Conservation (phyloP, 768 basidiomycete genomes). For the Mycena floridula region DNA sequence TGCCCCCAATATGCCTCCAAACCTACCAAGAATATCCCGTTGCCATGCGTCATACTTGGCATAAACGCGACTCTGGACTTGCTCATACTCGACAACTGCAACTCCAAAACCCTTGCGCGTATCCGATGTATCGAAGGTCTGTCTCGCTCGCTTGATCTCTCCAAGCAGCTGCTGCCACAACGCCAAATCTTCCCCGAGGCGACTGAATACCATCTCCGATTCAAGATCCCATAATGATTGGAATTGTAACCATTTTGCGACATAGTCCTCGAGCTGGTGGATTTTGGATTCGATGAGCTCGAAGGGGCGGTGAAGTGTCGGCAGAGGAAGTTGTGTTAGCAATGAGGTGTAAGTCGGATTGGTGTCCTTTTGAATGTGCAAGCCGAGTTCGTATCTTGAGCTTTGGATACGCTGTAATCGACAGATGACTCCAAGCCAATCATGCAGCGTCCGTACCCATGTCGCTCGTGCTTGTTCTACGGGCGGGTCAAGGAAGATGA, state of each 20-base stretch:
- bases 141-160: slow-evolving; percentile 94
- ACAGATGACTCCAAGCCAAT: slow-evolving; percentile 89
- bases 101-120: slow-evolving; percentile 89
- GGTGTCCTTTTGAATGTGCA: slow-evolving; percentile 75
- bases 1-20: slow-evolving; percentile 88
- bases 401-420: slow-evolving; percentile 84
- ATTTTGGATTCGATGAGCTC: slow-evolving; percentile 83
- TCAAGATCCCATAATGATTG: slow-evolving; percentile 99
- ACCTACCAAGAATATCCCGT: slow-evolving; percentile 86
- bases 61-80: slow-evolving; percentile 95
- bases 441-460: slow-evolving; percentile 87
- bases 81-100: slow-evolving; percentile 94
- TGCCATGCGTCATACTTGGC: slow-evolving; percentile 99
- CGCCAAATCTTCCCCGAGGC: slow-evolving; percentile 88
- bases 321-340: slow-evolving; percentile 71
- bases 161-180: slow-evolving; percentile 95
- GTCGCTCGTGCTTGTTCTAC: slow-evolving; percentile 89
- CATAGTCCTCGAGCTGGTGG: slow-evolving; percentile 82
- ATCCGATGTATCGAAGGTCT: slow-evolving; percentile 96
- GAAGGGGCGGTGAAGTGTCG: slow-evolving; percentile 77
- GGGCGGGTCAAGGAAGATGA: slow-evolving; percentile 97
- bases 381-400: slow-evolving; percentile 93
- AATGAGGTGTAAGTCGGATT: slow-evolving; percentile 55
- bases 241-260: slow-evolving; percentile 98
- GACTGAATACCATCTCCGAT: slow-evolving; percentile 92